These are phyloP conservation scores for Hippophae gyantsensis DNA, from an alignment of 306 rosid genomes.

Conservation along the genomic window DNA sequence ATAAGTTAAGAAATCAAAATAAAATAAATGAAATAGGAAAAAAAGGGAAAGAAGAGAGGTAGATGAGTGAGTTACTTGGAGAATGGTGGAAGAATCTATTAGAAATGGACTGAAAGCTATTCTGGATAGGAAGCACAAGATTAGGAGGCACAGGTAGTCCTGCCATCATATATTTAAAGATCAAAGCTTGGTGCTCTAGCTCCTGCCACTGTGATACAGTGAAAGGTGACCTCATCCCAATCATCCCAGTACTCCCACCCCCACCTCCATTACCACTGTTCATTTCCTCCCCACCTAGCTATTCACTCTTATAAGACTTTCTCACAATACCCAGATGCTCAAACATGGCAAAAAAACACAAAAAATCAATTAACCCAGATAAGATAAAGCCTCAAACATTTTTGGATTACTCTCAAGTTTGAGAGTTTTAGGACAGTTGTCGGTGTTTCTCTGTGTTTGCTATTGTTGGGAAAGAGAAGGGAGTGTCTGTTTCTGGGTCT, in stretches of 20 bases:
- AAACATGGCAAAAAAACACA: constrained; percentile 21
- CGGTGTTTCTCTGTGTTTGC: constrained; percentile 16
- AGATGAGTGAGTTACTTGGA: constrained; percentile 30
- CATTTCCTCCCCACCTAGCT: constrained; percentile 17
- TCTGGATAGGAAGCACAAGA: constrained; percentile 70
- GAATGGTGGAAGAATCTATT: constrained; percentile 53
- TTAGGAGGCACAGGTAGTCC: constrained; percentile 79
- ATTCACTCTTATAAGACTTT: background rate
- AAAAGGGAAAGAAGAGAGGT: no score
- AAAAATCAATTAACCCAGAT: constrained; percentile 16
- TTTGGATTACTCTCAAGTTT: background rate
- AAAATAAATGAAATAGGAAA: background rate
- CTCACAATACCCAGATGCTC: constrained; percentile 18
- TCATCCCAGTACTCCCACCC: constrained; percentile 23
- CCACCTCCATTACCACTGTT: constrained; percentile 18
- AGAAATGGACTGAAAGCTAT: constrained; percentile 62
- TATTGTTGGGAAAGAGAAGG: constrained; percentile 20
- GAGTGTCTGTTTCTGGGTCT: constrained; percentile 11
- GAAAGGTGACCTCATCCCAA: constrained; percentile 51
- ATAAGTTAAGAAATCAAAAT: background rate
- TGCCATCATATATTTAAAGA: constrained; percentile 75
- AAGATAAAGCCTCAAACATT: constrained; percentile 22
- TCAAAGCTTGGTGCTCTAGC: constrained; percentile 81
- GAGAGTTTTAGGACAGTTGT: constrained; percentile 9
- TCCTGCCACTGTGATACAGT: constrained; percentile 86